These are phyloP conservation scores for Sarocladium strictum DNA, from an alignment of 2,329 filamentous ascomycete genomes.

Conservation along the genomic window DNA sequence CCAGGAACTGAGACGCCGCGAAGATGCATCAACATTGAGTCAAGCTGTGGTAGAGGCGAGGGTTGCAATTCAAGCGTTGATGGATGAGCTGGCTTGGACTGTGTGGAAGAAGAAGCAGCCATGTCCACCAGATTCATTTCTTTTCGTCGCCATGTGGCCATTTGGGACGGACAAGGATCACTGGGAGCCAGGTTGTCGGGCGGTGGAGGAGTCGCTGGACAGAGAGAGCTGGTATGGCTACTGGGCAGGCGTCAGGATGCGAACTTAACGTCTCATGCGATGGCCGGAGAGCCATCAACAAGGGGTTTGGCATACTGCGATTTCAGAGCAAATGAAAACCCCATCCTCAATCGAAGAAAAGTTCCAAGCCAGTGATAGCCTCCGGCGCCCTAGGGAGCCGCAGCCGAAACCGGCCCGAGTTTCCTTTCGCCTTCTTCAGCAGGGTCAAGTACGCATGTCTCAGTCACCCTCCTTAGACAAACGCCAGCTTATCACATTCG, in stretches of 20 bases:
- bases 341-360: too few relatives aligned
- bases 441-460: background rate
- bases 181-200: conserved; percentile 27
- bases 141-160: conserved; percentile 61
- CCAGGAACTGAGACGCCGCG: background rate
- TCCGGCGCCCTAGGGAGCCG: background rate
- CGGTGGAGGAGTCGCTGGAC: conserved; percentile 19
- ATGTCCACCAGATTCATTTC: conserved; percentile 49
- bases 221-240: background rate
- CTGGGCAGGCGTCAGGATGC: background rate
- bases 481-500: background rate
- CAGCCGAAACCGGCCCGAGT: too few relatives aligned
- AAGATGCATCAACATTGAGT: background rate
- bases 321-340: too few relatives aligned
- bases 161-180: conserved; percentile 49
- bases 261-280: too few relatives aligned
- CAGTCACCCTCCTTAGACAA: background rate
- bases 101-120: conserved; percentile 51
- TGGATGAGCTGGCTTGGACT: conserved; percentile 50
- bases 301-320: too few relatives aligned
- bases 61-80: conserved; percentile 27
- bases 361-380: too few relatives aligned
- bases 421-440: background rate
- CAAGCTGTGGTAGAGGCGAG: background rate
- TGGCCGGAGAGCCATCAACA: too few relatives aligned